phyloP scores from a whole-genome alignment of 345 rosid species.

The Eucalyptus regnans region DNA sequence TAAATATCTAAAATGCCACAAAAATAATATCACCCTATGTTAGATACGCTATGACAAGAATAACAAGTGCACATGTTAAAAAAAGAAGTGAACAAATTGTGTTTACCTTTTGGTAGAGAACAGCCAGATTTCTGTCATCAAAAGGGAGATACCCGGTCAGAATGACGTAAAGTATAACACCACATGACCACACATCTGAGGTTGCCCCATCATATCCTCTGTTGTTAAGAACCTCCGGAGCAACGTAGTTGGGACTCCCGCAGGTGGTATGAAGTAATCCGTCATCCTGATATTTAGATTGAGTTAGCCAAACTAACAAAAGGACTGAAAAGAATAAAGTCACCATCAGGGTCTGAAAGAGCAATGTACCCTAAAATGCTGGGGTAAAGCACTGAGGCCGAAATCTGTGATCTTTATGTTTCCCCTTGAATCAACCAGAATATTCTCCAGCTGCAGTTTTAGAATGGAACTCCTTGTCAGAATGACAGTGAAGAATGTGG shows the following conservation, averaged over 20 bases:
- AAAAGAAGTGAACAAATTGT: background rate
- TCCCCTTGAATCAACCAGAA: slow-evolving; percentile 71
- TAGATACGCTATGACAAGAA: background rate
- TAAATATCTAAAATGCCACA: slow-evolving; percentile 46
- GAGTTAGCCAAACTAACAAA: background rate
- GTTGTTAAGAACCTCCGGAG: slow-evolving; percentile 86
- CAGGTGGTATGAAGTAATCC: slow-evolving; percentile 93
- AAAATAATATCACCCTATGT: background rate
- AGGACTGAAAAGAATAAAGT: background rate
- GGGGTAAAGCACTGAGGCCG: slow-evolving; percentile 95
- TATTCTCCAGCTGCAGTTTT: slow-evolving; percentile 69
- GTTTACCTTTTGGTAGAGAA: slow-evolving; percentile 83
- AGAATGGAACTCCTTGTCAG: background rate
- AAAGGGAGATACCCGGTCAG: slow-evolving; percentile 88
- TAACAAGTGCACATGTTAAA: background rate
- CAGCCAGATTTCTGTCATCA: slow-evolving; percentile 90
- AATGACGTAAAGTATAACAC: slow-evolving; percentile 79
- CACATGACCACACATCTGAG: slow-evolving; percentile 93
- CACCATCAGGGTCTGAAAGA: background rate
- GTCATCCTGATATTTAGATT: slow-evolving; percentile 40
- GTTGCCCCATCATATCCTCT: slow-evolving; percentile 87
- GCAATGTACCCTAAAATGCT: slow-evolving; percentile 68
- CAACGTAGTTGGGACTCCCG: slow-evolving; percentile 98
- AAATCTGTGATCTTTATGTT: slow-evolving; percentile 87
- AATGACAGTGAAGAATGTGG: background rate